Evolutionary conservation across 495 filamentous ascomycete species (phyloP).

Genomic region (Neohortaea acidophila): DNA sequence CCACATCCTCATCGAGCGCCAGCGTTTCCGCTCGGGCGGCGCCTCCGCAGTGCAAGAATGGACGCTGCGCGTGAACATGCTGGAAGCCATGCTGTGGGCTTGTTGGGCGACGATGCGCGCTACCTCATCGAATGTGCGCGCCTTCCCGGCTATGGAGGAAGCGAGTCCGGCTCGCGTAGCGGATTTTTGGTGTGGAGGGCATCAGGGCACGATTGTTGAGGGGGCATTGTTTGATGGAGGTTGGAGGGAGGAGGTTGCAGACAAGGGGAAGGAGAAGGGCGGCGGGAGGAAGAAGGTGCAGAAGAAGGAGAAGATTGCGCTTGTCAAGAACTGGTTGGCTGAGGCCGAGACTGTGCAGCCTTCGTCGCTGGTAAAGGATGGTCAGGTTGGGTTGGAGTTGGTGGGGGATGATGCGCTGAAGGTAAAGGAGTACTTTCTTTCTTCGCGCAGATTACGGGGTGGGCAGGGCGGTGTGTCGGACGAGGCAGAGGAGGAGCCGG

Average conservation of each 20-base stretch:
- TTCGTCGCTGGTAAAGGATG: too few species aligned
- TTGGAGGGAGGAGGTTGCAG: background rate
- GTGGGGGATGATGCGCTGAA: constrained; percentile 1
- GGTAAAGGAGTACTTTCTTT: too few species aligned
- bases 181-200: constrained; percentile 19
- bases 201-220: background rate
- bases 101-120: constrained; percentile 42
- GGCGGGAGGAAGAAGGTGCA: constrained; percentile 6
- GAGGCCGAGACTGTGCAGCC: constrained; percentile 17
- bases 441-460: too few species aligned
- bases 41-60: constrained; percentile 59
- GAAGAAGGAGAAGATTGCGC: constrained; percentile 51
- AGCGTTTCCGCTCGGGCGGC: constrained; percentile 64
- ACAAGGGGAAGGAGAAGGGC: background rate
- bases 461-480: constrained; percentile 18
- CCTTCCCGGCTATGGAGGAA: constrained; percentile 4
- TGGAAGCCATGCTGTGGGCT: constrained; percentile 80
- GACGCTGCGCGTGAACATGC: constrained; percentile 78
- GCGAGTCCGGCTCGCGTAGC: constrained; percentile 25
- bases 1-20: constrained; percentile 74
- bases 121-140: background rate
- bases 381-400: constrained; percentile 2
- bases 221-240: background rate
- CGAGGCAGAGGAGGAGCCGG: constrained; percentile 9
- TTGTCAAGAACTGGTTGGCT: constrained; percentile 39